A percentile compares a stretch with the other conserved stretches of the same genome.
These are phyloP conservation scores for Colletotrichum eremochloae DNA, from an alignment of 2,329 filamentous ascomycete species.

Conservation along the genomic window DNA sequence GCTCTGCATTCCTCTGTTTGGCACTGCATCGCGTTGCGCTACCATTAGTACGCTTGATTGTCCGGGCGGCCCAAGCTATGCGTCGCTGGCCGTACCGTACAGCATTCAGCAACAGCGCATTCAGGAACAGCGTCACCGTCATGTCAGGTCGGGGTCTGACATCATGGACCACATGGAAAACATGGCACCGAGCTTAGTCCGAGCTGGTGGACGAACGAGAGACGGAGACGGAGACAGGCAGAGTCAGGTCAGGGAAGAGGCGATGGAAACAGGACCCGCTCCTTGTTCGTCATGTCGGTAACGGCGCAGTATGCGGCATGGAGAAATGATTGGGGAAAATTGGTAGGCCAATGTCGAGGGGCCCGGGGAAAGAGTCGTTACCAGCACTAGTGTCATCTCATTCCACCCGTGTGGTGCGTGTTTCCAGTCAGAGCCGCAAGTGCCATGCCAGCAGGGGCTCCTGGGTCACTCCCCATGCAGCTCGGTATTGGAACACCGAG, in stretches of 20 bases:
- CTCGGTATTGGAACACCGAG: slow-evolving; percentile 20
- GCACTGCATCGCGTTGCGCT: slow-evolving; percentile 15
- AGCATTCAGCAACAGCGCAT: not conserved
- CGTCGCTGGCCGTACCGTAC: not conserved
- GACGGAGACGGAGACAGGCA: not conserved
- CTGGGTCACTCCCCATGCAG: not conserved
- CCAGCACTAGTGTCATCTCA: slow-evolving; percentile 23
- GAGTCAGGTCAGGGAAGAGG: not conserved
- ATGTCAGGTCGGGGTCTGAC: slow-evolving; percentile 30
- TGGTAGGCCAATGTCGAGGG: slow-evolving; percentile 18
- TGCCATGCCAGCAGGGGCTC: slow-evolving; percentile 28
- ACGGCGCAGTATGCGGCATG: slow-evolving; percentile 19
- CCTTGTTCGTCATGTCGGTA: slow-evolving; percentile 19
- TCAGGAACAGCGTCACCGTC: not conserved
- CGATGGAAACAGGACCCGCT: slow-evolving; percentile 18
- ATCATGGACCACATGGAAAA: slow-evolving; percentile 22
- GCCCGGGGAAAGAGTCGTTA: slow-evolving; percentile 14
- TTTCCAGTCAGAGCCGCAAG: slow-evolving; percentile 38
- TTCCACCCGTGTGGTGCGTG: slow-evolving; percentile 39
- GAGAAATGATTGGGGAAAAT: slow-evolving; percentile 38
- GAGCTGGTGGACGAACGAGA: slow-evolving; percentile 8
- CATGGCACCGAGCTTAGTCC: slow-evolving; percentile 35
- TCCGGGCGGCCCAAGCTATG: not conserved
- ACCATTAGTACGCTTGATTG: slow-evolving; percentile 1
- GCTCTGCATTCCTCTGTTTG: slow-evolving; percentile 8